These are phyloP conservation scores for Peronospora destructor DNA, from an alignment of 352 stramenopile species.

Conservation along the genomic window DNA sequence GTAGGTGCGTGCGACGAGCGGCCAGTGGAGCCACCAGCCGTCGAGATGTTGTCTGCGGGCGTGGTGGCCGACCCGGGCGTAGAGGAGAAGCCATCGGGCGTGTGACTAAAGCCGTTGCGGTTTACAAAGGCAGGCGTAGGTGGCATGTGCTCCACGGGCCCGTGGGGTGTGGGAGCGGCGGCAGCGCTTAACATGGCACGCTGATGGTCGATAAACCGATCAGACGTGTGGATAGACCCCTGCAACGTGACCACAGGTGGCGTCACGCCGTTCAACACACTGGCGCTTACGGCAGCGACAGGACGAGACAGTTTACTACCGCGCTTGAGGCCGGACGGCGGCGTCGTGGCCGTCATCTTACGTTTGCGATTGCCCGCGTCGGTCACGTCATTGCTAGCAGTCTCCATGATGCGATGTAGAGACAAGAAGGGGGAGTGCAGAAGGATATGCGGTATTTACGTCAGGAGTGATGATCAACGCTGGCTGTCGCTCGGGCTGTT, in stretches of 20 bases:
- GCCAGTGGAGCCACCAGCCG: constrained; percentile 9
- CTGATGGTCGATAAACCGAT: constrained; percentile 73
- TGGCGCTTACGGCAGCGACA: constrained; percentile 12
- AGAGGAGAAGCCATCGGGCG: constrained; percentile 58
- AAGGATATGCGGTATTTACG: constrained; percentile 8
- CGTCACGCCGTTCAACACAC: constrained; percentile 34
- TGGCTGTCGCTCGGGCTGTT: constrained; percentile 13
- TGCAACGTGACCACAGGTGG: constrained; percentile 34
- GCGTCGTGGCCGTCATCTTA: constrained; percentile 53
- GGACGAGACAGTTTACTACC: constrained; percentile 48
- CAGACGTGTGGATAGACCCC: constrained; percentile 49
- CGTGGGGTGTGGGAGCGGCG: constrained; percentile 72
- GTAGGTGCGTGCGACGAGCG: constrained; percentile 43
- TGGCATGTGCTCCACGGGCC: constrained; percentile 68
- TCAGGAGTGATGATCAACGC: constrained; percentile 8
- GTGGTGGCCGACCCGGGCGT: constrained; percentile 30
- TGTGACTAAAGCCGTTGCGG: constrained; percentile 55
- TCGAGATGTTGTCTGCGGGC: constrained; percentile 28
- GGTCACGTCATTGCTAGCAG: constrained; percentile 25
- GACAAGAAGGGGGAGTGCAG: constrained; percentile 3
- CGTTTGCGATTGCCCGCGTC: constrained; percentile 58
- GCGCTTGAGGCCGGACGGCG: constrained; percentile 37
- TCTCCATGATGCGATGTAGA: constrained; percentile 13
- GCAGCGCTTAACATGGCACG: constrained; percentile 65
- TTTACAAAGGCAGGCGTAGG: constrained; percentile 77